These are phyloP conservation scores for Pseudonitzschia multistriata DNA, from an alignment of 108 stramenopile genomes.

Conservation along the genomic window DNA sequence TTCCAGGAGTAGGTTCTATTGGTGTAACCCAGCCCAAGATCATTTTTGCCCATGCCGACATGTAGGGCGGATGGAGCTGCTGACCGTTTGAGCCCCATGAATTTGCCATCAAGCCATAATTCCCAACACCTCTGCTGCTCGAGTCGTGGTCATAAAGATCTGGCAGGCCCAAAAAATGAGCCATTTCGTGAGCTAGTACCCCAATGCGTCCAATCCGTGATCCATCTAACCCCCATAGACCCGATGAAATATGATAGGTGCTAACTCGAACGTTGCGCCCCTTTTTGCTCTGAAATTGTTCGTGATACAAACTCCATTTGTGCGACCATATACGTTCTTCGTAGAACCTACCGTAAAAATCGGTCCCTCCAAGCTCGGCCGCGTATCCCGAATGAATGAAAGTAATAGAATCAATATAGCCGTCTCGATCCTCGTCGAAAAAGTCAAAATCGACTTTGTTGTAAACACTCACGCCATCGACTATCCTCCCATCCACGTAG, in stretches of 20 bases:
- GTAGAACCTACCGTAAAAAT: slow-evolving; percentile 27
- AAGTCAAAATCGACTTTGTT: slow-evolving; percentile 15
- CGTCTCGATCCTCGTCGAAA: slow-evolving; percentile 34
- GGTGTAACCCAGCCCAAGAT: slow-evolving; percentile 51
- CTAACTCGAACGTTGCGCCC: slow-evolving; percentile 9
- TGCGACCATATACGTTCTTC: slow-evolving; percentile 34
- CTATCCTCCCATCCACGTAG: not conserved
- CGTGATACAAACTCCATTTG: slow-evolving; percentile 20
- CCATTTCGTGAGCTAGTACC: slow-evolving; percentile 37
- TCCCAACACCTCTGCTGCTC: slow-evolving; percentile 34
- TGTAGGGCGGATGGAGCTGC: slow-evolving; percentile 38
- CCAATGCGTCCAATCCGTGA: slow-evolving; percentile 34
- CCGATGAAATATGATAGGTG: slow-evolving; percentile 32
- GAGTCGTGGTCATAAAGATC: slow-evolving; percentile 35
- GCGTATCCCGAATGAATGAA: slow-evolving; percentile 66
- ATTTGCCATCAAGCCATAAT: slow-evolving; percentile 38
- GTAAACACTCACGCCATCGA: not conserved
- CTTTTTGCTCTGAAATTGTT: slow-evolving; percentile 2
- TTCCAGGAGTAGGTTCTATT: slow-evolving; percentile 17
- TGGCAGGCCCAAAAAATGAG: slow-evolving; percentile 21
- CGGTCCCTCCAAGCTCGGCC: slow-evolving; percentile 41
- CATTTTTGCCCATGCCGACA: slow-evolving; percentile 51
- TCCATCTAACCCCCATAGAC: slow-evolving; percentile 25
- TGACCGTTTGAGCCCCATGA: slow-evolving; percentile 39
- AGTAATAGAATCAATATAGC: slow-evolving; percentile 54